Evolutionary conservation across 1,139 yeast species (phyloP), one percentile per base, ranked within the genome.

Genomic region (Yarrowia galli): DNA sequence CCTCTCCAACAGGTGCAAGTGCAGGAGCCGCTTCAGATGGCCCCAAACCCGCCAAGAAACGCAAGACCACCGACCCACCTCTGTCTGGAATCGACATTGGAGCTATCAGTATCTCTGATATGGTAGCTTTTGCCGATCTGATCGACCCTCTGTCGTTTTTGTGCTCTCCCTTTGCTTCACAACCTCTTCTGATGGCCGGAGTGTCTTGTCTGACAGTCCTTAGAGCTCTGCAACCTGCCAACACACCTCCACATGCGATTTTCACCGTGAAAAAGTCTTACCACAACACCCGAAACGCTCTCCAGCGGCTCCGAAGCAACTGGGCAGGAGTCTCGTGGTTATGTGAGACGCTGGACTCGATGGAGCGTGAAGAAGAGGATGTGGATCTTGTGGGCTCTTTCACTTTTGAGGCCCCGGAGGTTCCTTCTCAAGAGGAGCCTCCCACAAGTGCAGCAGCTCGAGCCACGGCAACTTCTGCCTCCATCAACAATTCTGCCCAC

Each of bases 271-370:
- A 72, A 42, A 68, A 73, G 38, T 70, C 76, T 2, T 74, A 72
- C 66, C 68, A 68, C 38, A 72, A 75, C 2, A 73, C 76, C 43
- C 71, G 72, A 13, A 71, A 74, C 54, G 73, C 73, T 1, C 68
- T 75, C 15, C 66, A 69, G 36, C 70, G 74, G 16, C 72, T 74
- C 72, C 73, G 73, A 42, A 46, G 60, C 18, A 69, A 72, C 5
- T 75, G 77, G 77, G 67, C 71, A 6, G 77, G 77, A 6, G 74
- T 74, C 9, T 73, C 75, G 20, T 75, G 77, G 77, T 75, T 73
- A 23, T 69, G 72, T 25, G 68, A 71, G 32, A 72, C 72, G 23
- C 69, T 75, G 42, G 76, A 74, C 46, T 75, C 77, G 10, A 66
- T 74, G 32, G 76, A 72, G 13, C 74, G 75, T 1, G 69, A 72